phyloP scores from a whole-genome alignment of 1,139 yeast genomes.

The Kodamaea ohmeri region DNA sequence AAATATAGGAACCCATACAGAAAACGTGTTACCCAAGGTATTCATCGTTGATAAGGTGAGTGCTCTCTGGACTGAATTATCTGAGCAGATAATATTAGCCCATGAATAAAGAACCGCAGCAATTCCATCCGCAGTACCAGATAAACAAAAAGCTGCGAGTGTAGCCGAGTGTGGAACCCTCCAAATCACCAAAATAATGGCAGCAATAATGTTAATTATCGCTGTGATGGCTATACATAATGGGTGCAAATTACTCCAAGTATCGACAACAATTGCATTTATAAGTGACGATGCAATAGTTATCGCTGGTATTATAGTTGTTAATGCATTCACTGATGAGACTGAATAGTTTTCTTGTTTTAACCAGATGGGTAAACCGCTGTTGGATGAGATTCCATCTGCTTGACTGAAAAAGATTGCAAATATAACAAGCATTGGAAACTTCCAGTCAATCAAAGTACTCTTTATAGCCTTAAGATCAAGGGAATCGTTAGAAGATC shows the following conservation, averaged over 20 bases:
- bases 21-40: conserved; percentile 19
- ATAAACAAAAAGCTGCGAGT: conserved; percentile 47
- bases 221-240: conserved; percentile 15
- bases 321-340: conserved; percentile 19
- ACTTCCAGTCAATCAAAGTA: conserved; percentile 20
- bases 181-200: conserved; percentile 47
- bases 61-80: conserved; percentile 17
- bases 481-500: conserved; percentile 17
- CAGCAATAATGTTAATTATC: conserved; percentile 38
- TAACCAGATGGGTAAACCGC: conserved; percentile 23
- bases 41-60: conserved; percentile 19
- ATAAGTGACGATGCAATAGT: conserved; percentile 20
- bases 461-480: conserved; percentile 12
- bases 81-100: conserved; percentile 20
- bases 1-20: conserved; percentile 21
- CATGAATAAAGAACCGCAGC: conserved; percentile 20
- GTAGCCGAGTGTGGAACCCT: conserved; percentile 40
- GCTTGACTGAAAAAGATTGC: conserved; percentile 29
- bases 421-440: conserved; percentile 22
- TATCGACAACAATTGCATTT: conserved; percentile 20
- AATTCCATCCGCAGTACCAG: conserved; percentile 42
- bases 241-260: conserved; percentile 14
- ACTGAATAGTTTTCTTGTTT: conserved; percentile 18
- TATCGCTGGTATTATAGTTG: conserved; percentile 25
- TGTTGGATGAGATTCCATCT: conserved; percentile 24